Evolutionary conservation across 257 asterid genomes (phyloP), one percentile per base, ranked within the genome.

Genomic region (Solanum etuberosum): DNA sequence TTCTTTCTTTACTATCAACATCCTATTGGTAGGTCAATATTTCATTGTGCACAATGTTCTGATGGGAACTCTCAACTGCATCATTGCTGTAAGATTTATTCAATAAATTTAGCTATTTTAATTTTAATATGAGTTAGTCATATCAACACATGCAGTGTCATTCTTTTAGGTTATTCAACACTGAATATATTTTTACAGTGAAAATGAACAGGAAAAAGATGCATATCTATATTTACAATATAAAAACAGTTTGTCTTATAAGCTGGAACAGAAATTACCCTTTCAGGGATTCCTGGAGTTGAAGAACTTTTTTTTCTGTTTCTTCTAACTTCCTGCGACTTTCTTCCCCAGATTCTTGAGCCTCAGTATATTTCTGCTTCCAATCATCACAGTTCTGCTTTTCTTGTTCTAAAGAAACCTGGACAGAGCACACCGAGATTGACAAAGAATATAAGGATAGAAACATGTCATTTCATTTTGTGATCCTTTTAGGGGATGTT

Each of bases 241-340:
- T 6, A 86, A 77, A 25, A 20, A 34, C 42, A 54, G 81, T 43
- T 27, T 31, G 54, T 84, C 12, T 37, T 46, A 63, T 32, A 48
- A 16, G 59, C 23, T 87, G 87, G 88, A 84, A 86, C 27, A 40
- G 42, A 25, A 31, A 89, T 76, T 93, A 97, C 99, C 98, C 95
- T 82, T 93, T 95, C 92, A 93, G 46, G 42, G 97, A 92, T 88
- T 96, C 99, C 92, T 96, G 98, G 81, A 95, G 87, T 86, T 96
- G 99, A 87, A 92, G 93, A 87, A 87, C 90, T 88, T 72, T 93
- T 88, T 92, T 91, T 87, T 96, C 98, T 54, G 98, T 85, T 92
- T 96, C 99, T 91, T 94, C 98, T 89, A 96, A 83, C 89, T 93
- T 96, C 89, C 86, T 90, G 86, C 74, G 93, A 80, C 94, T 91